Percentiles rank a stretch among this genome's conserved stretches.
Conservation (phyloP, 352 stramenopile genomes). For the Pythium periplocum region DNA sequence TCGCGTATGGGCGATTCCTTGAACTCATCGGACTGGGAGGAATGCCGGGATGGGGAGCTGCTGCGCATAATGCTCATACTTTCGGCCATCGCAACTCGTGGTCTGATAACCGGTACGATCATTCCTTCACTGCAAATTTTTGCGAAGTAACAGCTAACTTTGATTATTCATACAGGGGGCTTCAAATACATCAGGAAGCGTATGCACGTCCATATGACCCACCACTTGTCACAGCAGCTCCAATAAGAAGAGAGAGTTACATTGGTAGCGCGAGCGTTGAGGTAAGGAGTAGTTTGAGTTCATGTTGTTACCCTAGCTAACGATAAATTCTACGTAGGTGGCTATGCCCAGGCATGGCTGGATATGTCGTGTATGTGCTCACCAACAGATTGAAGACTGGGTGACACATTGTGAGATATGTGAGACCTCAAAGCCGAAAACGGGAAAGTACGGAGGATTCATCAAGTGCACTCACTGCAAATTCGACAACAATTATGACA, state of each 20-base stretch:
- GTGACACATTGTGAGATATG: slow-evolving; percentile 68
- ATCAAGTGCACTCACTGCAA: slow-evolving; percentile 61
- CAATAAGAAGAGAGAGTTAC: slow-evolving; percentile 18
- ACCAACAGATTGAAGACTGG: slow-evolving; percentile 68
- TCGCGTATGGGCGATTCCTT: slow-evolving; percentile 58
- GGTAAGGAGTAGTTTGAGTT: slow-evolving; percentile 3
- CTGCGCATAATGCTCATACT: slow-evolving; percentile 5
- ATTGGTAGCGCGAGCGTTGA: slow-evolving; percentile 29
- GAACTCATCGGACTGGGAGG: slow-evolving; percentile 33
- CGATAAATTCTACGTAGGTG: neutral
- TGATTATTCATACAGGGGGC: slow-evolving; percentile 5
- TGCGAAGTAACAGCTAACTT: too few species aligned
- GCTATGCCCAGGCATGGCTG: slow-evolving; percentile 38
- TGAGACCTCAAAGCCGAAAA: slow-evolving; percentile 55
- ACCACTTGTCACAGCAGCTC: slow-evolving; percentile 29
- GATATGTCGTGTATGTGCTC: slow-evolving; percentile 62
- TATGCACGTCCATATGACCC: slow-evolving; percentile 18
- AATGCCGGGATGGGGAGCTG: slow-evolving; percentile 11
- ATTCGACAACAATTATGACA: slow-evolving; percentile 75
- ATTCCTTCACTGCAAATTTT: neutral
- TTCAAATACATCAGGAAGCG: slow-evolving; percentile 13
- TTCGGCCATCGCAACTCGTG: neutral
- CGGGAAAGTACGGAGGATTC: slow-evolving; percentile 38
- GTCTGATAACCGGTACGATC: slow-evolving; percentile 5
- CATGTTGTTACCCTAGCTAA: neutral